Base-by-base conservation (phyloP, 306 rosid species). In the Malus sieversii region DNA sequence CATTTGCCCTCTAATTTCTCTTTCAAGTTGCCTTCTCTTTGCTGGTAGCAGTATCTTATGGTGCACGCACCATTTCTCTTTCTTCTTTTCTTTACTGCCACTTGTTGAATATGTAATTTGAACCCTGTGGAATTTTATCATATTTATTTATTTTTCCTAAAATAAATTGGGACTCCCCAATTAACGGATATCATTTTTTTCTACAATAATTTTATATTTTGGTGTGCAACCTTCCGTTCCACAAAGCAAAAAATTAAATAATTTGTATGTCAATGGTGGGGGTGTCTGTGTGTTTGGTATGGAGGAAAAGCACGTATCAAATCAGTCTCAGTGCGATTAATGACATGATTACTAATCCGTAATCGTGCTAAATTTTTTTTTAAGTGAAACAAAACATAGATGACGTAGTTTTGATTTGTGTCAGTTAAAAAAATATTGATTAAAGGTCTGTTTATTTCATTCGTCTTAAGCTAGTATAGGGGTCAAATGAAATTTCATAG, bases 21-120 rank as follows among this genome's bases (percentile, higher is more conserved):
- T 78, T 90, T 88, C 96, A 88, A 90, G 88, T 33, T 92, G 59
- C 98, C 96, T 86, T 92, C 96, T 44, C 75, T 88, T 65, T 96
- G 99, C 80, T 92, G 97, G 97, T 92, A 95, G 91, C 70, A 19
- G 27, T 42, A 9, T 42, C 77, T 38, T 25, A 1, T 27, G 38
- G 67, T 73, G 60, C 68, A 27, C 42, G 68, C 42, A 16, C 67
- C 33, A 20, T 27, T 35, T 15, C 9, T 16, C 55, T 25, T 65
- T 19, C 12, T 30, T 29, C 3, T 6, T 6, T 3, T 29, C 45
- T 35, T 7, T 3, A 9, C 19, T 76, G 35, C 68, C 46, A 52
- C 44, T 45, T 27, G n/a, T 69, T 77, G 40, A 59, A 18, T 68
- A 68, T 68, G 72, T 19, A 40, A 29, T 52, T 16, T 62, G 77